Base-by-base conservation (phyloP, 2,329 filamentous ascomycete species). In the Tolypocladium tropicale region DNA sequence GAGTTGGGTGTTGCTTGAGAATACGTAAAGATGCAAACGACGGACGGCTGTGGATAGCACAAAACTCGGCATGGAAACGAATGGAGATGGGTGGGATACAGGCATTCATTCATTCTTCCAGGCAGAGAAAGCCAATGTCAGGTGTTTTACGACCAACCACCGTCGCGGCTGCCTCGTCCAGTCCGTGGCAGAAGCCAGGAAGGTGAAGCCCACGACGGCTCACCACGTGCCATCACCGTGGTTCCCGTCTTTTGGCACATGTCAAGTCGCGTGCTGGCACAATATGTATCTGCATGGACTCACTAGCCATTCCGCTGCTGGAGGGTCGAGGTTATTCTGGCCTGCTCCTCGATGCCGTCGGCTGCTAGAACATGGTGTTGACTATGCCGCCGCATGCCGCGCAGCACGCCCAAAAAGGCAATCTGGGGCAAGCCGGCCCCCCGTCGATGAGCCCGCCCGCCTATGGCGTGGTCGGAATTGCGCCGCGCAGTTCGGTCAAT, bases 351-450 rank as follows among this genome's bases (percentile, higher is more conserved):
- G n/a, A 41, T 21, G 18, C 18, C 12, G 39, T 25, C 39, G 39
- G 39, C 39, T 11, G 39, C 39, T 25, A 11, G 12, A 25, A 43
- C 6, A 25, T 30, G 43, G 25, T n/a, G 12, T 32, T 39, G 21
- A 49, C 28, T 43, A 39, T 53, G 54, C 54, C 54, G 54, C 28
- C 3, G 50, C 21, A 53, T 53, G 39, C 54, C 54, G 54, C 54
- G 54, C 36, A 10, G 34, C 16, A 11, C 11, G 7, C 25, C 37
- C 12, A 30, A 4, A 30, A 4, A 30, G 6, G 36, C 33, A 30
- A 25, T 34, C 52, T 9, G 18, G 23, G 52, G 4, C n/a, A n/a
- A n/a, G n/a, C 7, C 36, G 9, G 1, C 37, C 18, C 2, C 18
- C 51, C 21, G 30, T 18, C 39, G 30, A 33, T 52, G 23, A 55